Evolutionary conservation across 1,284 basidiomycete species (phyloP).

Genomic region (Cutaneotrichosporon cavernicola): DNA sequence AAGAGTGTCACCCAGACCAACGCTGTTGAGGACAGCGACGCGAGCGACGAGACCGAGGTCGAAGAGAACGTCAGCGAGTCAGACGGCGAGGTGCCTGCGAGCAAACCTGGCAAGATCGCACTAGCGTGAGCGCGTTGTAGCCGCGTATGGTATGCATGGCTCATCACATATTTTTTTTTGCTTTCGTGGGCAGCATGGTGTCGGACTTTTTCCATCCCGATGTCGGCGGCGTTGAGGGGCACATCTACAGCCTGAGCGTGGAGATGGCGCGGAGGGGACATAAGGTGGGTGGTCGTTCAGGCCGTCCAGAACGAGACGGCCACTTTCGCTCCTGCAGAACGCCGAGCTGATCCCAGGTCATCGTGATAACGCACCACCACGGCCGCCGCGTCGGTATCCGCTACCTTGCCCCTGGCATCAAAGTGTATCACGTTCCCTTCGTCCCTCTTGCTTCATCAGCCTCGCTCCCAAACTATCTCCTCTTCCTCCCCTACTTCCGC

Average conservation of each 20-base stretch:
- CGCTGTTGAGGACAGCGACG: slow-evolving; percentile 1
- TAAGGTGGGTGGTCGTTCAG: slow-evolving; percentile 59
- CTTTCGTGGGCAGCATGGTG: slow-evolving; percentile 62
- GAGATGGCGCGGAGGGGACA: slow-evolving; percentile 80
- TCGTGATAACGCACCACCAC: slow-evolving; percentile 92
- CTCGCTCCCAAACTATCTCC: slow-evolving; percentile 91
- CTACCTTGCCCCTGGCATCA: slow-evolving; percentile 70
- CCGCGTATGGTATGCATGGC: slow-evolving; percentile 32
- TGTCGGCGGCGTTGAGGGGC: slow-evolving; percentile 94
- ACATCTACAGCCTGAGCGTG: slow-evolving; percentile 90
- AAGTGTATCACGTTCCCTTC: slow-evolving; percentile 93
- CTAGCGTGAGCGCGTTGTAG: slow-evolving; percentile 35
- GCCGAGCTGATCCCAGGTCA: slow-evolving; percentile 61
- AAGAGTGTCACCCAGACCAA: not conserved
- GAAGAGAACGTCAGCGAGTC: slow-evolving; percentile 9
- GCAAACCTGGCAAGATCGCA: slow-evolving; percentile 20
- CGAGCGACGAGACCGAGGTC: slow-evolving; percentile 12
- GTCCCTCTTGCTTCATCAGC: slow-evolving; percentile 82
- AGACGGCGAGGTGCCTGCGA: slow-evolving; percentile 1
- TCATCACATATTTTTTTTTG: slow-evolving; percentile 21
- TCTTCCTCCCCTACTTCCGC: slow-evolving; percentile 84
- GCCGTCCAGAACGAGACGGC: too few relatives aligned
- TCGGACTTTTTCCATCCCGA: slow-evolving; percentile 96
- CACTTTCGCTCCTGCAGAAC: too few relatives aligned
- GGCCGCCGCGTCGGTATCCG: slow-evolving; percentile 80